Conservation (phyloP, 2,329 filamentous ascomycete genomes). For the Aspergillus sp. region DNA sequence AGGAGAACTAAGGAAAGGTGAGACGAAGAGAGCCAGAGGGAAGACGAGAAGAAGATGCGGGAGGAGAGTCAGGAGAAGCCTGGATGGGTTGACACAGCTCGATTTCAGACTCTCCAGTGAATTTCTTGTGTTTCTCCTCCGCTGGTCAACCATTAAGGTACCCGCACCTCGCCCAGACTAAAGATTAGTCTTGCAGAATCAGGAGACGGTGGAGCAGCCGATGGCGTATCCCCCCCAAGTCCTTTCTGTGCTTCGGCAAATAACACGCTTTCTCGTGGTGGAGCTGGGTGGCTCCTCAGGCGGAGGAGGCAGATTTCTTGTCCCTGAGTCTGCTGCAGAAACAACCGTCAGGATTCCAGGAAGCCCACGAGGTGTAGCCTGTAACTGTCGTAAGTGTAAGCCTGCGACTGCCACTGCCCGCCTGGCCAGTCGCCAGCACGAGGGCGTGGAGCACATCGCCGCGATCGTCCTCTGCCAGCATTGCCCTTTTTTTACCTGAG, state of each 20-base stretch:
- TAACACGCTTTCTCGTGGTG: neutral
- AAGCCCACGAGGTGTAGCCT: neutral
- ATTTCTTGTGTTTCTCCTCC: slow-evolving; percentile 2
- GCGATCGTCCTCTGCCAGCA: neutral
- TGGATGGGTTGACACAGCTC: neutral
- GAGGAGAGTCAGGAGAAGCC: slow-evolving; percentile 6
- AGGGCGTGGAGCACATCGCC: neutral
- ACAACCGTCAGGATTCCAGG: neutral
- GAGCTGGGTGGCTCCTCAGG: neutral
- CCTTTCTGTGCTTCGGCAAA: slow-evolving; percentile 3
- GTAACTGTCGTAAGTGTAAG: no score
- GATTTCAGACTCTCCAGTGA: neutral
- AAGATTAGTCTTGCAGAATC: slow-evolving; percentile 14
- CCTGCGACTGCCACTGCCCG: neutral
- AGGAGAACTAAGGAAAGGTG: neutral
- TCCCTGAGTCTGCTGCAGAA: neutral
- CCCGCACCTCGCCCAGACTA: slow-evolving; percentile 2
- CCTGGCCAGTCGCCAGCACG: neutral
- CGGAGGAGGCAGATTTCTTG: neutral
- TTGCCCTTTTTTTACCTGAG: neutral
- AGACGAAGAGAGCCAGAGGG: neutral
- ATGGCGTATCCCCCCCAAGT: neutral
- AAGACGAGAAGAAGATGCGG: neutral
- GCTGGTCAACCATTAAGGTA: slow-evolving; percentile 7
- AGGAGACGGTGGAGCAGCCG: slow-evolving; percentile 13